Conservation (phyloP, 495 filamentous ascomycete species). For the Penicillium waksmanii region DNA sequence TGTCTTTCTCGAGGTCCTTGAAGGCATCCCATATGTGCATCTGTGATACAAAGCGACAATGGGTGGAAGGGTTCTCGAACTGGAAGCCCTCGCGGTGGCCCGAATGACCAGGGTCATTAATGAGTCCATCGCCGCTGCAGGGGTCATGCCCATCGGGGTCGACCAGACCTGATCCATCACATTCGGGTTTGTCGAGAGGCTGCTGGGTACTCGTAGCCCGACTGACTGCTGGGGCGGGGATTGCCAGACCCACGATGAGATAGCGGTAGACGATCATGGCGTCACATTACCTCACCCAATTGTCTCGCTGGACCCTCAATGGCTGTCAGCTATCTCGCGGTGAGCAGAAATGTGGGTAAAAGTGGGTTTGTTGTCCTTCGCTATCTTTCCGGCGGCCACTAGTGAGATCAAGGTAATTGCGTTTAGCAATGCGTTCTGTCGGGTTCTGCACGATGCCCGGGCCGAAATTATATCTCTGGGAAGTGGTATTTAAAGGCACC, state of each 20-base stretch:
- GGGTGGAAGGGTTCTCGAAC: constrained; percentile 40
- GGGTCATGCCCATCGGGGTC: constrained; percentile 27
- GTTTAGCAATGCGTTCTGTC: not conserved
- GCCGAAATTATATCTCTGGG: too few species aligned
- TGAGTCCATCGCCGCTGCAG: constrained; percentile 32
- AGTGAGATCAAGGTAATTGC: not conserved
- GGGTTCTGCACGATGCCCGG: too few species aligned
- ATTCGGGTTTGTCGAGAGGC: constrained; percentile 18
- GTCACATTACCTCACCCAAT: constrained; percentile 7
- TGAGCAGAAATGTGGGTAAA: not conserved
- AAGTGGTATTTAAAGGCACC: too few species aligned
- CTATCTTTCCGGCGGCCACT: not conserved
- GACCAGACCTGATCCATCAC: constrained; percentile 28
- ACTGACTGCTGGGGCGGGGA: constrained; percentile 11
- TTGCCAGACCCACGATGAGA: constrained; percentile 19
- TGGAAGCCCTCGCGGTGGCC: constrained; percentile 34
- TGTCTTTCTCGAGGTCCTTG: constrained; percentile 43
- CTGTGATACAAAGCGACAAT: constrained; percentile 41
- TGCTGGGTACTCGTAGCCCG: constrained; percentile 6
- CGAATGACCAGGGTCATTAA: constrained; percentile 20
- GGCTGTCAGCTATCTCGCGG: constrained; percentile 5
- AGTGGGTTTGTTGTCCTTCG: not conserved
- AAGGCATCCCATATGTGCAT: constrained; percentile 44
- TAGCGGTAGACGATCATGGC: constrained; percentile 23
- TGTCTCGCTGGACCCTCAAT: not conserved